phyloP scores from a whole-genome alignment of 305 asterid genomes.

The Solanum hybrid region DNA sequence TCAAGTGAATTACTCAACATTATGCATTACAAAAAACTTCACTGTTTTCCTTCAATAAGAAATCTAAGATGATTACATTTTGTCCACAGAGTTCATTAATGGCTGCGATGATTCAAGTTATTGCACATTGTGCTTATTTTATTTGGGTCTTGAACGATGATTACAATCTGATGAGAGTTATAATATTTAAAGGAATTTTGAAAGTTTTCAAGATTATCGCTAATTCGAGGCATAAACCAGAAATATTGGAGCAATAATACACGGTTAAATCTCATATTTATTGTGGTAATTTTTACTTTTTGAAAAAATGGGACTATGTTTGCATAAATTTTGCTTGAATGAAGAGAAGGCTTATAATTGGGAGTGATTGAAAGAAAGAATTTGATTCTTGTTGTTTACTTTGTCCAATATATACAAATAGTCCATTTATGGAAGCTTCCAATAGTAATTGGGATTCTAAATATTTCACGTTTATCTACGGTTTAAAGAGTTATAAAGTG shows the following conservation, averaged over 20 bases:
- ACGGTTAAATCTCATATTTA: no score
- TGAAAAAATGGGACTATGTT: neutral
- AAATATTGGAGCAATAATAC: neutral
- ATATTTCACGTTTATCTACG: neutral
- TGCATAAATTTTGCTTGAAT: neutral
- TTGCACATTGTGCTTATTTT: neutral
- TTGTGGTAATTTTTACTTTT: no score
- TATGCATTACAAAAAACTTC: no score
- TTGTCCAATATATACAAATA: neutral
- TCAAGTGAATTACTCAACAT: no score
- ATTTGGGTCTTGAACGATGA: no score
- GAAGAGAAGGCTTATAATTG: neutral
- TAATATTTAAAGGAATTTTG: no score
- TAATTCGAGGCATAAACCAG: neutral
- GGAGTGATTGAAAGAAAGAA: neutral
- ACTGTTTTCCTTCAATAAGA: no score
- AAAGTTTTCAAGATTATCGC: neutral
- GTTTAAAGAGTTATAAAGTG: neutral
- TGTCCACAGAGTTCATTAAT: no score
- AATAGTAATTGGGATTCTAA: no score
- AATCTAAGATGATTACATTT: no score
- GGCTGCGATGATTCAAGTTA: neutral
- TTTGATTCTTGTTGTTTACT: neutral
- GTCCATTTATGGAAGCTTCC: no score
- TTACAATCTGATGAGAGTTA: no score